phyloP scores from a whole-genome alignment of 371 early-diverging fungal species.

The Ordospora pajunii region DNA sequence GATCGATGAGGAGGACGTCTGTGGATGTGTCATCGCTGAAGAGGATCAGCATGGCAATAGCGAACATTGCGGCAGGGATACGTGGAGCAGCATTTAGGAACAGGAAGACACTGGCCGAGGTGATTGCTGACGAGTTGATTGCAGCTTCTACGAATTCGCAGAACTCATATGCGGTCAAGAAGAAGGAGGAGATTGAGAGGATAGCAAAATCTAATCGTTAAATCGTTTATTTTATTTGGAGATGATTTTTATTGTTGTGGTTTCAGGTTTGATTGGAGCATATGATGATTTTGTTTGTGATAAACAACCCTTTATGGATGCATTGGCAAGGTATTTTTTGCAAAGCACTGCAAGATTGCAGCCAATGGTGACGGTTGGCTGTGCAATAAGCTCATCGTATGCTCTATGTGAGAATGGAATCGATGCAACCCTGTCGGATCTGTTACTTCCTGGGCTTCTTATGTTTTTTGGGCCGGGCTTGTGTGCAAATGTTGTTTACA shows the following conservation, averaged over 20 bases:
- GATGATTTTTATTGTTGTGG: not conserved
- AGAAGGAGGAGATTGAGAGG: conserved; percentile 99
- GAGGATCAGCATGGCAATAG: conserved; percentile 92
- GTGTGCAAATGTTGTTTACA: conserved; percentile 34
- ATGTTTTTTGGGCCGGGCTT: conserved; percentile 25
- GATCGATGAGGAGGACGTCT: conserved; percentile 98
- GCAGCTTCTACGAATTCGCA: conserved; percentile 70
- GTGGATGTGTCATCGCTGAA: conserved; percentile 98
- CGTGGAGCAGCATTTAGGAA: conserved; percentile 79
- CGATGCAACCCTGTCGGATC: conserved; percentile 8
- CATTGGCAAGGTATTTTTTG: not conserved
- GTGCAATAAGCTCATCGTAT: not conserved
- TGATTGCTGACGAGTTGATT: conserved; percentile 98
- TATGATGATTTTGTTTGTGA: not conserved
- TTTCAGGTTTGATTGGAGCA: conserved; percentile 7
- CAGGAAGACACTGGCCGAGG: conserved; percentile 96
- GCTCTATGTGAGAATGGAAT: conserved; percentile 20
- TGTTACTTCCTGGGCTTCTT: conserved; percentile 36
- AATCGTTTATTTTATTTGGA: conserved; percentile 53
- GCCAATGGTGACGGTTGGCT: conserved; percentile 13
- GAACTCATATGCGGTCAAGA: conserved; percentile 66
- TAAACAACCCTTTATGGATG: conserved; percentile 2
- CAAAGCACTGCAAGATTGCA: conserved; percentile 2
- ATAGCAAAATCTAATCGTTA: conserved; percentile 82
- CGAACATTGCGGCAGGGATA: conserved; percentile 84